A percentile compares a stretch with the other conserved stretches of the same genome.
phyloP scores from a whole-genome alignment of 495 filamentous ascomycete genomes.

The Ascodesmis nigricans region DNA sequence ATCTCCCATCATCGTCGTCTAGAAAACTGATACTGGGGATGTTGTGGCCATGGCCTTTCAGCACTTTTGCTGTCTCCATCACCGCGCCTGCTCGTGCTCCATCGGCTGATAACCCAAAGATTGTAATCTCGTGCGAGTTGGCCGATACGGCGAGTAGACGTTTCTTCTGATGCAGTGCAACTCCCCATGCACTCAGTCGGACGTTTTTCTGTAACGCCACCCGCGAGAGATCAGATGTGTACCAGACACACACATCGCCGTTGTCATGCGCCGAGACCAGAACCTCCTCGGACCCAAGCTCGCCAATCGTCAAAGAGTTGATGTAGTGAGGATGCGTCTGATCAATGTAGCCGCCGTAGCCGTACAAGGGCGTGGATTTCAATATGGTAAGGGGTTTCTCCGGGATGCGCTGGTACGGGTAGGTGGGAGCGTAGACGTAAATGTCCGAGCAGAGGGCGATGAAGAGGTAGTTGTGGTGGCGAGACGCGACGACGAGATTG shows the following conservation, averaged over 20 bases:
- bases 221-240: slow-evolving; percentile 30
- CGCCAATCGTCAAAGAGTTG: slow-evolving; percentile 57
- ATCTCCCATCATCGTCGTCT: slow-evolving; percentile 40
- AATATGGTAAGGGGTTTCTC: slow-evolving; percentile 41
- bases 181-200: slow-evolving; percentile 60
- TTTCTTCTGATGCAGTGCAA: slow-evolving; percentile 60
- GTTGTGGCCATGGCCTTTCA: slow-evolving; percentile 28
- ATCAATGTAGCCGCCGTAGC: slow-evolving; percentile 35
- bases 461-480: slow-evolving; percentile 29
- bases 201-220: slow-evolving; percentile 33
- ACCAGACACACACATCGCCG: slow-evolving; percentile 69
- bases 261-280: slow-evolving; percentile 60
- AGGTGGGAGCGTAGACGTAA: slow-evolving; percentile 49
- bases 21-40: slow-evolving; percentile 62
- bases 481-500: slow-evolving; percentile 19
- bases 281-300: slow-evolving; percentile 62
- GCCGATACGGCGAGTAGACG: slow-evolving; percentile 62
- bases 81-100: not conserved
- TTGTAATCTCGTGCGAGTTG: slow-evolving; percentile 30
- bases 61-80: slow-evolving; percentile 6
- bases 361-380: slow-evolving; percentile 32
- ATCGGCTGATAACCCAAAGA: slow-evolving; percentile 15
- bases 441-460: slow-evolving; percentile 50
- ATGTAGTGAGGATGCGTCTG: slow-evolving; percentile 39
- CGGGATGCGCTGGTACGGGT: slow-evolving; percentile 40